These are phyloP conservation scores for Epichloe gansuensis DNA, from an alignment of 2,329 filamentous ascomycete genomes.

Conservation along the genomic window DNA sequence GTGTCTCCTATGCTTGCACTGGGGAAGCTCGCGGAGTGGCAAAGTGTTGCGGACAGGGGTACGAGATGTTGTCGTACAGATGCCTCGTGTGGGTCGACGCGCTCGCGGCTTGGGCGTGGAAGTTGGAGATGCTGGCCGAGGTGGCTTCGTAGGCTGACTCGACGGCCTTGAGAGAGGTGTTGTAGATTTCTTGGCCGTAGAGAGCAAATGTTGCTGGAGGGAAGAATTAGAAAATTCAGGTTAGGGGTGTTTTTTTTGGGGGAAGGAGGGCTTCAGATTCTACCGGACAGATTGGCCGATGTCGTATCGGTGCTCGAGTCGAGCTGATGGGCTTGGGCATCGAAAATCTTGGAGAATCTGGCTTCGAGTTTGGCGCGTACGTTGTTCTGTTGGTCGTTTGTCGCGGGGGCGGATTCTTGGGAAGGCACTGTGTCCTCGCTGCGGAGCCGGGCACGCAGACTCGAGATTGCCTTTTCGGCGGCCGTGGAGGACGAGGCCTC, in stretches of 20 bases:
- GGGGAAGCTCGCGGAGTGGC: conserved; percentile 13
- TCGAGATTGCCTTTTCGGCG: conserved; percentile 6
- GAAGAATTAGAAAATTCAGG: neutral
- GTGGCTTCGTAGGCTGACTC: conserved; percentile 13
- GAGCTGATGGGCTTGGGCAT: neutral
- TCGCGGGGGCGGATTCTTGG: neutral
- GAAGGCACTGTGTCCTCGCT: conserved; percentile 9
- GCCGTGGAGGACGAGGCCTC: conserved; percentile 4
- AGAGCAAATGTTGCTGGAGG: conserved; percentile 4
- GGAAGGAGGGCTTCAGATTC: too few species aligned
- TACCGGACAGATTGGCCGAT: conserved; percentile 1
- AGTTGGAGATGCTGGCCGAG: conserved; percentile 10
- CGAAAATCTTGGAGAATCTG: conserved; percentile 7
- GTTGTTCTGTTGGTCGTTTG: conserved; percentile 1
- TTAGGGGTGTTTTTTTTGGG: neutral
- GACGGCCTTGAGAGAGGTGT: conserved; percentile 8
- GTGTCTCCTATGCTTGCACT: conserved; percentile 16
- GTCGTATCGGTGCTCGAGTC: neutral
- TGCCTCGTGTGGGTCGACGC: conserved; percentile 9
- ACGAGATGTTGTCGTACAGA: conserved; percentile 20
- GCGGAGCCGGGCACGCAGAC: conserved; percentile 17
- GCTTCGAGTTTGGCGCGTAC: conserved; percentile 16
- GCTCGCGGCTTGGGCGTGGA: conserved; percentile 10
- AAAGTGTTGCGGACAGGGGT: conserved; percentile 21
- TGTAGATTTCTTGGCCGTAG: conserved; percentile 4